Conservation (phyloP, 2,329 filamentous ascomycete species). For the Monosporascus sp. region DNA sequence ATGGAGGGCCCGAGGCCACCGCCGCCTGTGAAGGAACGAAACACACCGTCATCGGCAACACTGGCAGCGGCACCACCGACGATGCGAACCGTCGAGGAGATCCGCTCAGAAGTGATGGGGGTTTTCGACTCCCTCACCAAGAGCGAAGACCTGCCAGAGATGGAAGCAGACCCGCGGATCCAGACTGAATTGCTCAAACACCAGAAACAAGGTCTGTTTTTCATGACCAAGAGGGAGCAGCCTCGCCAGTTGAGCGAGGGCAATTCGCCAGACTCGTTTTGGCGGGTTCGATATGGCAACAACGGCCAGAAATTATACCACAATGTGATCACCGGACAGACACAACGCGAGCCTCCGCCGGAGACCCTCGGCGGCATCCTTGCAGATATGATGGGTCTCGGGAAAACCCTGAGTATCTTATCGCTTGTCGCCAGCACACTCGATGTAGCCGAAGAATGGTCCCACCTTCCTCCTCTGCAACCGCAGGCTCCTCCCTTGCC, state of each 20-base stretch:
- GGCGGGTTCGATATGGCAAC: slow-evolving; percentile 56
- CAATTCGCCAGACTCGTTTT: slow-evolving; percentile 66
- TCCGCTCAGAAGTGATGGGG: slow-evolving; percentile 75
- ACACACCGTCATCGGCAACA: slow-evolving; percentile 11
- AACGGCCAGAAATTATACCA: slow-evolving; percentile 59
- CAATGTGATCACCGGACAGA: slow-evolving; percentile 79
- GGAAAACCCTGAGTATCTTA: slow-evolving; percentile 81
- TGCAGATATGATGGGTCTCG: slow-evolving; percentile 86
- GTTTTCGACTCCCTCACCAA: slow-evolving; percentile 83
- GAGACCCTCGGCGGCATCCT: slow-evolving; percentile 70
- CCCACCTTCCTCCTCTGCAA: slow-evolving; percentile 45
- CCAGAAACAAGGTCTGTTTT: slow-evolving; percentile 85
- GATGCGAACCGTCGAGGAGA: slow-evolving; percentile 73
- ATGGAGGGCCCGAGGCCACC: slow-evolving; percentile 41
- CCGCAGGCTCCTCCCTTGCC: slow-evolving; percentile 35
- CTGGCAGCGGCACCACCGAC: slow-evolving; percentile 19
- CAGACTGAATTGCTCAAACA: slow-evolving; percentile 71
- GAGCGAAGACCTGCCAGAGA: slow-evolving; percentile 69
- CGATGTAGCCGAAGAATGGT: slow-evolving; percentile 59
- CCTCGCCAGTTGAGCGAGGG: slow-evolving; percentile 54
- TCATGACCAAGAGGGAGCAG: slow-evolving; percentile 76
- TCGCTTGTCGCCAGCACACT: slow-evolving; percentile 68
- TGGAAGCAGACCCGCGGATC: slow-evolving; percentile 59
- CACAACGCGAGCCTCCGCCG: slow-evolving; percentile 53
- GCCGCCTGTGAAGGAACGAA: slow-evolving; percentile 29